Percentiles rank a stretch among this genome's conserved stretches.
Conservation (phyloP, 371 early-diverging fungal genomes). For the Mucor ambiguus region DNA sequence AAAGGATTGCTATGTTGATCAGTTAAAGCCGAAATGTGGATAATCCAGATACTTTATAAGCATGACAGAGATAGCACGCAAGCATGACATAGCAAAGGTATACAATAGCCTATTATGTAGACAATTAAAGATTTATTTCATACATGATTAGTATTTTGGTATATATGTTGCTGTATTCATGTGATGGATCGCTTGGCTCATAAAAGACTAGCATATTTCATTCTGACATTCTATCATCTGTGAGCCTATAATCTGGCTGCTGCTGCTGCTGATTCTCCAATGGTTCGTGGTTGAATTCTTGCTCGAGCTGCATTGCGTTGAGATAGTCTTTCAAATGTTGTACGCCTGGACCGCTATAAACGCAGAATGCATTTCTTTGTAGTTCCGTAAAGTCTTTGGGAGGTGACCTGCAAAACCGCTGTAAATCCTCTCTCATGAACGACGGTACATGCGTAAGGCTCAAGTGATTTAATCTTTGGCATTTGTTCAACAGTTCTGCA, state of each 20-base stretch:
- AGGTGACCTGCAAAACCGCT: constrained; percentile 57
- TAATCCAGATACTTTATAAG: background rate
- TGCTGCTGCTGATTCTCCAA: background rate
- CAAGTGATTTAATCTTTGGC: constrained; percentile 57
- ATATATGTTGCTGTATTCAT: no score
- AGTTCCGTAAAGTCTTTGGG: constrained; percentile 58
- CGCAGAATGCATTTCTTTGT: constrained; percentile 66
- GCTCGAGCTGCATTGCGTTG: background rate
- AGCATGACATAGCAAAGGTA: no score
- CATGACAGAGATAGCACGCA: background rate
- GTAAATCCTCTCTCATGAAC: constrained; percentile 55
- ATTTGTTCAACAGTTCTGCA: constrained; percentile 51
- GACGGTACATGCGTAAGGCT: constrained; percentile 64
- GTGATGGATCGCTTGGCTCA: no score
- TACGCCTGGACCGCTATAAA: constrained; percentile 63
- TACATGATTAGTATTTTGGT: no score
- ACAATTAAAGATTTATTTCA: no score
- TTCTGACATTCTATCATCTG: background rate
- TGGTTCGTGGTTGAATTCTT: background rate
- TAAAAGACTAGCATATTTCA: no score
- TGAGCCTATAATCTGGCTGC: background rate
- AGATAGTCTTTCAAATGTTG: constrained; percentile 48
- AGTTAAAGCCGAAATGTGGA: background rate
- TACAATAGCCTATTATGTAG: no score
- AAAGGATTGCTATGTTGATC: background rate